Conservation (phyloP, 805 yeast species). For the Yamadazyma kitorensis region DNA sequence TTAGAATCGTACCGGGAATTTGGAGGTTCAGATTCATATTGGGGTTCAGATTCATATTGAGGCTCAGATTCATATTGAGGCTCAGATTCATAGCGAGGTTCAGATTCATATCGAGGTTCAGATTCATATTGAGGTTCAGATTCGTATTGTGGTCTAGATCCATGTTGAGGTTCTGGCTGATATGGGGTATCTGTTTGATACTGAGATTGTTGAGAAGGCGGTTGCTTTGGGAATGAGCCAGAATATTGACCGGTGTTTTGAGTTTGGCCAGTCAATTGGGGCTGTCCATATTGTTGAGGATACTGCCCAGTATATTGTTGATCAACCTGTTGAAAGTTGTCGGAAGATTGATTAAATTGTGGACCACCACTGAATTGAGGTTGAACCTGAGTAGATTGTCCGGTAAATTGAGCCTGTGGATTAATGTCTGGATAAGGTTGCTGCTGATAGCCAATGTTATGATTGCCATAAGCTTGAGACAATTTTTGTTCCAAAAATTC, state of each 20-base stretch:
- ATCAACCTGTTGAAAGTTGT: neutral
- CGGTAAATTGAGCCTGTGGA: neutral
- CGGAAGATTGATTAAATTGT: conserved; percentile 1
- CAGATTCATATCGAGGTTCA: too few species aligned
- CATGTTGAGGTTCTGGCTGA: too few species aligned
- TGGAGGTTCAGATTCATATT: neutral
- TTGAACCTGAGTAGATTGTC: neutral
- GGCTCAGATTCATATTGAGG: conserved; percentile 1
- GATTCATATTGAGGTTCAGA: too few species aligned
- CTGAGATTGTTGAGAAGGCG: too few species aligned
- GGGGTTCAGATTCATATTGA: conserved; percentile 1
- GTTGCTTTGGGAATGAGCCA: too few species aligned
- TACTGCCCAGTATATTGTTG: neutral
- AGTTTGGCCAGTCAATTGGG: conserved; percentile 1
- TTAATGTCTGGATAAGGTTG: neutral
- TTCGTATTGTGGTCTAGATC: too few species aligned
- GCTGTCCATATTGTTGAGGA: conserved; percentile 1
- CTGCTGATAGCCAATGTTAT: conserved; percentile 13
- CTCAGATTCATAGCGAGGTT: neutral
- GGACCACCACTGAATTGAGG: neutral
- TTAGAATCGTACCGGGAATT: too few species aligned
- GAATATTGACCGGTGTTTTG: conserved; percentile 2
- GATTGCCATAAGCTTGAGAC: conserved; percentile 34
- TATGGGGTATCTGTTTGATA: too few species aligned
- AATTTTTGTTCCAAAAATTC: conserved; percentile 58